Evolutionary conservation across 768 basidiomycete genomes (phyloP), one percentile per base, ranked within the genome.

Genomic region (Mycena rebaudengoi): DNA sequence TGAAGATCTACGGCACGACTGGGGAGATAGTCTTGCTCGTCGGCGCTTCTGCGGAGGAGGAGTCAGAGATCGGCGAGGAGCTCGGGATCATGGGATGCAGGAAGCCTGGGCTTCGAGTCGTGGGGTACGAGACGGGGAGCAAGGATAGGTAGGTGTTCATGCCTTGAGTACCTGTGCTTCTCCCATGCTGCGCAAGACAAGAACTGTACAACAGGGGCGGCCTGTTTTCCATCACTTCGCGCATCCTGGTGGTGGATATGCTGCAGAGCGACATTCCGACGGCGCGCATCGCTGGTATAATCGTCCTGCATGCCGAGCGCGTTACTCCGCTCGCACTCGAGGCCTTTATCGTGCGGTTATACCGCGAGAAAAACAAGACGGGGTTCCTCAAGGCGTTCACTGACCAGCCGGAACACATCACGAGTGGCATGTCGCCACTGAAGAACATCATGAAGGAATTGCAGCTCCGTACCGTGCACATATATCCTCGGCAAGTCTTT

Each of bases 371-470:
- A 79, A 99, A 98, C 79, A 87, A 85, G 73, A 83, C 82, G 2
- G 97, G 97, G 1, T 99, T 99, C 75, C 80, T 98, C 67, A 99
- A 99, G 76, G 98, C 95, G 0, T 98, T 99, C 73, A 94, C 95
- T 2, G 98, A 99, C 75, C 92, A 98, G 70, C 96, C 97, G 5
- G 98, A 99, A 74, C 88, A 91, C 65, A 98, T 99, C 64, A 96
- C 92, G 0, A 94, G 88, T 65, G 97, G 96, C 1, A 77, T 99
- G 74, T 95, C 94, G 1, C 98, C 98, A 1, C 80, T 99, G 21
- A 92, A 90, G 70, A 95, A 91, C 54, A 91, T 97, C 65, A 89
- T 99, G 86, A 95, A 95, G 64, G 95, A 97, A 73, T 84, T 99
- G 7, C 94, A 96, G 67, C 80, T 99, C 45, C 86, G 93, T 21